Percentiles rank a stretch among this genome's conserved stretches.
phyloP scores from a whole-genome alignment of 2,329 filamentous ascomycete genomes.

The Trichoderma sp. region DNA sequence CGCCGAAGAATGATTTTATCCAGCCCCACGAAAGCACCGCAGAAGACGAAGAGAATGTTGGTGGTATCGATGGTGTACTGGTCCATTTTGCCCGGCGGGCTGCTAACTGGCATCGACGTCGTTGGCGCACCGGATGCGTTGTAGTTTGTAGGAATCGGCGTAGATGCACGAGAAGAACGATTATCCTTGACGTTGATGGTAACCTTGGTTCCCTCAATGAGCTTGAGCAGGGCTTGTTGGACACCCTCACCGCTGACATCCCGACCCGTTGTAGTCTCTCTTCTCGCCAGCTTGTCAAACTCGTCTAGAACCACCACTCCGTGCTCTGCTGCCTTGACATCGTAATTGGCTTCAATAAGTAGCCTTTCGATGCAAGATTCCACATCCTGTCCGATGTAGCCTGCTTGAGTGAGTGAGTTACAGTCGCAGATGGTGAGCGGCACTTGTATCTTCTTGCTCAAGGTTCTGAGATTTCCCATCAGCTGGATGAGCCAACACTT shows the following conservation, averaged over 20 bases:
- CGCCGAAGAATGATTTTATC: constrained; percentile 84
- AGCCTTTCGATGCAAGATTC: constrained; percentile 90
- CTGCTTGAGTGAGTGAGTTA: constrained; percentile 91
- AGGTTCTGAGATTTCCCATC: constrained; percentile 58
- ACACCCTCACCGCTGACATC: constrained; percentile 96
- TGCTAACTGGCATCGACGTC: constrained; percentile 44
- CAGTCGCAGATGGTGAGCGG: constrained; percentile 96
- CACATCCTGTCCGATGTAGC: constrained; percentile 97
- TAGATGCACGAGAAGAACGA: constrained; percentile 53
- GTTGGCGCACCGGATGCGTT: constrained; percentile 43
- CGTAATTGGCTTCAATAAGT: constrained; percentile 85
- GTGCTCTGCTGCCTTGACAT: constrained; percentile 76
- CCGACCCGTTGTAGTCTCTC: constrained; percentile 82
- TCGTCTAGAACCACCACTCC: constrained; percentile 96
- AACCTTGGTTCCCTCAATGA: constrained; percentile 92
- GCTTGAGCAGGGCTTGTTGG: constrained; percentile 91
- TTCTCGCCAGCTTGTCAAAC: constrained; percentile 92
- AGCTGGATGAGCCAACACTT: background rate
- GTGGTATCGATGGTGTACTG: constrained; percentile 81
- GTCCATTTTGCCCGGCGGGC: constrained; percentile 52
- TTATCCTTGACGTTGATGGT: constrained; percentile 86
- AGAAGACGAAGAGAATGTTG: constrained; percentile 96
- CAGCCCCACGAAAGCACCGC: constrained; percentile 88
- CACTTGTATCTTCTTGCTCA: constrained; percentile 89
- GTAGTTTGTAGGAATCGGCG: constrained; percentile 53